Evolutionary conservation across 345 rosid species (phyloP).

Genomic region (Cardamine chenopodiifolia): DNA sequence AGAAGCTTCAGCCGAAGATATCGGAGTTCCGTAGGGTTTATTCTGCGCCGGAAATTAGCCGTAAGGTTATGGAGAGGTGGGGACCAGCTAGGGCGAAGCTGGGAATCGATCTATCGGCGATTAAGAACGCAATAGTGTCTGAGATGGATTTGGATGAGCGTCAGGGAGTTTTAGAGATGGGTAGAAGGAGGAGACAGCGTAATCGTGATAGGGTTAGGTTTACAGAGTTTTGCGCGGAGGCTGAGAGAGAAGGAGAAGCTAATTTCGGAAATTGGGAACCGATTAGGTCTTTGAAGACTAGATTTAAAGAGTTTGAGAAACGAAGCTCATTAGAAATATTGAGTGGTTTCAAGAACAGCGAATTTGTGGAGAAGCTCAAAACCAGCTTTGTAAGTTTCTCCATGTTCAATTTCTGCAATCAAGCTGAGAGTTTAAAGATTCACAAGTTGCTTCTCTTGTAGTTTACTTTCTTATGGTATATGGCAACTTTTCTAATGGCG

Average conservation of each 20-base stretch:
- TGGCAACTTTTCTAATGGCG: conserved; percentile 19
- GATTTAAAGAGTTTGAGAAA: conserved; percentile 81
- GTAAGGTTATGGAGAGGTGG: conserved; percentile 86
- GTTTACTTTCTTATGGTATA: background rate
- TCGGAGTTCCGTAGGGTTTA: conserved; percentile 89
- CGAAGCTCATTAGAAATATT: conserved; percentile 65
- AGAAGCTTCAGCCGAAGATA: conserved; percentile 86
- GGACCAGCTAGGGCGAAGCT: conserved; percentile 64
- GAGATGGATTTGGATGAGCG: conserved; percentile 53
- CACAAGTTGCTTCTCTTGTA: conserved; percentile 10
- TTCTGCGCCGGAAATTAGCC: conserved; percentile 88
- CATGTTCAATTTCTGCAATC: background rate
- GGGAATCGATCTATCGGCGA: conserved; percentile 79
- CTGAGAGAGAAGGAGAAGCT: conserved; percentile 44
- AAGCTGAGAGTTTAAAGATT: background rate
- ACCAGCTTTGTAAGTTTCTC: conserved; percentile 71
- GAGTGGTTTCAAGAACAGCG: conserved; percentile 72
- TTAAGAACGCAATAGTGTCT: conserved; percentile 73
- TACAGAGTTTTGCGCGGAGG: conserved; percentile 57
- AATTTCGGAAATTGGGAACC: conserved; percentile 77
- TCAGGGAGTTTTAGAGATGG: conserved; percentile 50
- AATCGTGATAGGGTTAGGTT: conserved; percentile 51
- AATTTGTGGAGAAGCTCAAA: conserved; percentile 82
- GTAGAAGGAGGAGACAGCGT: conserved; percentile 54
- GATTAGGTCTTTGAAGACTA: conserved; percentile 66